Conservation (phyloP, 805 yeast genomes). For the Wickerhamiella spandovensis region DNA sequence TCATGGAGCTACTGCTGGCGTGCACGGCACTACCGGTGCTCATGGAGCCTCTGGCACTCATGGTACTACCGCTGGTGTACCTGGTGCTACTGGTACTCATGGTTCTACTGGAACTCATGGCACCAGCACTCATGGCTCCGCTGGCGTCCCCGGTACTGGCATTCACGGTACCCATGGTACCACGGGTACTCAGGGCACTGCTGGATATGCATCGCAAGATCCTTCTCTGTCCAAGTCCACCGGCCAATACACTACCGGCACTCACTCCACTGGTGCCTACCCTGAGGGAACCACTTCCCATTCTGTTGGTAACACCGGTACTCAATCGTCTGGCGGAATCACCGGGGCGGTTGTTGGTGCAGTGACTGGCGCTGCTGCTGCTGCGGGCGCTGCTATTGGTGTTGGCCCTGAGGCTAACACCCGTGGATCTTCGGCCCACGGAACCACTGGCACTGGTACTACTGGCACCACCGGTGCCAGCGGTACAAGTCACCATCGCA, state of each 20-base stretch:
- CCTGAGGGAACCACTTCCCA: neutral
- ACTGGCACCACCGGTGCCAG: neutral
- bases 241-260: neutral
- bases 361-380: neutral
- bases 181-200: neutral
- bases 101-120: neutral
- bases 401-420: slow-evolving; percentile 7
- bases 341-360: slow-evolving; percentile 7
- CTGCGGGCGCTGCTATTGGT: slow-evolving; percentile 4
- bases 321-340: neutral
- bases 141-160: too few species aligned
- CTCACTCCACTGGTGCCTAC: neutral
- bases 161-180: neutral
- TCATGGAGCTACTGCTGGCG: neutral
- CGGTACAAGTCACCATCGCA: neutral
- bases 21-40: neutral
- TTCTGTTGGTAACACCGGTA: neutral
- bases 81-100: neutral
- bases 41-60: neutral
- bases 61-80: neutral
- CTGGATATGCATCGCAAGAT: neutral
- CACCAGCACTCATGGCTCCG: too few species aligned
- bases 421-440: slow-evolving; percentile 6
- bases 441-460: neutral
- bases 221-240: neutral